These are phyloP conservation scores for Fusarium sp. DNA, from an alignment of 2,329 filamentous ascomycete species.

Conservation along the genomic window DNA sequence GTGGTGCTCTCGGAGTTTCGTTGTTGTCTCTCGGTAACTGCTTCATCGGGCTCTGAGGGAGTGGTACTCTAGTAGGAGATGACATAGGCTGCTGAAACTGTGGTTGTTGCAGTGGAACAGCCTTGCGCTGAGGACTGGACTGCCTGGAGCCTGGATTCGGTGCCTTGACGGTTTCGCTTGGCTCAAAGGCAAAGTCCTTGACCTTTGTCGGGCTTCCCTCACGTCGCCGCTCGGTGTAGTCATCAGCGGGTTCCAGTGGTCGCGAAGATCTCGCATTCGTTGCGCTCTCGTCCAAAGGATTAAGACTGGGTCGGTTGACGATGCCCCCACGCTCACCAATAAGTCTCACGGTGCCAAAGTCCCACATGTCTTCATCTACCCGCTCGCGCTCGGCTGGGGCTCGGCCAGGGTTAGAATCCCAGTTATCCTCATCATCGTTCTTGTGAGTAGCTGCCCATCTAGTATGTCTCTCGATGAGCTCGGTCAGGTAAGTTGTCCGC, in stretches of 20 bases:
- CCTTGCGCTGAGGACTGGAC: constrained; percentile 70
- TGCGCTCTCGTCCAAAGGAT: constrained; percentile 82
- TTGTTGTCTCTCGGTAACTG: constrained; percentile 46
- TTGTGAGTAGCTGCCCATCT: constrained; percentile 88
- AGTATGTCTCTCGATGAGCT: constrained; percentile 91
- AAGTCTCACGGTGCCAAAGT: constrained; percentile 94
- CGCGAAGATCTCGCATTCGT: constrained; percentile 78
- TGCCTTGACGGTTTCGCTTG: constrained; percentile 68
- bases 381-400: constrained; percentile 65
- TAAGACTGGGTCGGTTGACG: constrained; percentile 66
- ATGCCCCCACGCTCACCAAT: constrained; percentile 74
- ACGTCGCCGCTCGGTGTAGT: constrained; percentile 65
- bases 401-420: constrained; percentile 67
- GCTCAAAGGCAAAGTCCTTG: constrained; percentile 57
- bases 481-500: constrained; percentile 95
- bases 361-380: constrained; percentile 90
- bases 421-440: constrained; percentile 72
- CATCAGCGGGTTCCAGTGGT: constrained; percentile 60
- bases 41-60: constrained; percentile 61
- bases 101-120: constrained; percentile 51
- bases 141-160: constrained; percentile 64
- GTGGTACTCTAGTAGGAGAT: constrained; percentile 70
- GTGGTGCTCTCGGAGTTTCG: constrained; percentile 61
- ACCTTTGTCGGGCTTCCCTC: constrained; percentile 65
- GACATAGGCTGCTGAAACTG: constrained; percentile 29